Evolutionary conservation across 495 filamentous ascomycete species (phyloP), one percentile per base, ranked within the genome.

Genomic region (Filosporella fistucella): DNA sequence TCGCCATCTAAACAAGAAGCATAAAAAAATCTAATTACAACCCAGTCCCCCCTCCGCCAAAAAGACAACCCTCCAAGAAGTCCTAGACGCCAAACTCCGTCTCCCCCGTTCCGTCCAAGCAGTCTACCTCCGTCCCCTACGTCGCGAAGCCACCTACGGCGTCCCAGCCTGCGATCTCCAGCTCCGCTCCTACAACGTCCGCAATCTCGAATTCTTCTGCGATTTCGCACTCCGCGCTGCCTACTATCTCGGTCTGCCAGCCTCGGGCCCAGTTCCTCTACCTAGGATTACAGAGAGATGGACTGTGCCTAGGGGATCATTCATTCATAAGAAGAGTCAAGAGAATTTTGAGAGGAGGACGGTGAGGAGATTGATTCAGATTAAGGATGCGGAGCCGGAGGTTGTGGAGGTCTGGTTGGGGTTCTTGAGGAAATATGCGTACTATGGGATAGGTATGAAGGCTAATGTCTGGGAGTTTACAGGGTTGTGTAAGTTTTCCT

Each of bases 371-470:
- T 63, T 96, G 54, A 89, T 98, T 41, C 90, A 96, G 70, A 90
- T 98, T 62, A 83, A 88, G 58, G 93, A 97, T 66, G 94, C 90
- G 6, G 75, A 95, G 64, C 82, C 89, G 11, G 88, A 96, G 65
- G 80, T 77, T 3, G 89, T 98, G 28, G 82, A 93, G 65, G 59
- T 86, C 20, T 98, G 93, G 93, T 66, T 98, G 35, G 91, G 88
- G 11, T 97, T 93, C 52, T 63, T 98, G 53, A 79, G 81, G 63
- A 95, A 93, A 67, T 82, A 95, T 60, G 82, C 85, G 12, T 96
- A 91, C 62, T 87, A 94, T 61, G 93, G 94, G 8, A 82, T 97
- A 21, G 93, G 93, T 59, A 95, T 98, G 91, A 98, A 98, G 75
- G 91, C 94, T 20, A 96, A 98, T 60, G 76, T 97, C 37, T 98